These are phyloP conservation scores for Collybia nuda DNA, from an alignment of 768 basidiomycete genomes.

Conservation along the genomic window DNA sequence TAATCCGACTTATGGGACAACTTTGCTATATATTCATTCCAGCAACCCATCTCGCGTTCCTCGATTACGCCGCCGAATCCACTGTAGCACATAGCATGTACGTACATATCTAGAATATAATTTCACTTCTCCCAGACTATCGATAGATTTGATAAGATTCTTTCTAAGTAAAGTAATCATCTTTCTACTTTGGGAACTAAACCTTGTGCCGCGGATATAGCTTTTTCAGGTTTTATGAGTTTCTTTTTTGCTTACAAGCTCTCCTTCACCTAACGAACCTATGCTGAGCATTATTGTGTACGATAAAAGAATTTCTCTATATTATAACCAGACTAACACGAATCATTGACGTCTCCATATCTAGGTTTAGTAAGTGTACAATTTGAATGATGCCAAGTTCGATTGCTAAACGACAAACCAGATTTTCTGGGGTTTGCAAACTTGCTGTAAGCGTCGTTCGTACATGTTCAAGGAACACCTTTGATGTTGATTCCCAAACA, in stretches of 20 bases:
- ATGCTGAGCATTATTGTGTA: not conserved
- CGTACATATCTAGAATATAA: constrained; percentile 1
- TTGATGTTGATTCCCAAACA: not conserved
- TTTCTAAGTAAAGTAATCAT: not conserved
- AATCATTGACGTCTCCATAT: too few species aligned
- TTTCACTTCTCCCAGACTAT: not conserved
- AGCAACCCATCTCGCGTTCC: not conserved
- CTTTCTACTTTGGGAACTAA: not conserved
- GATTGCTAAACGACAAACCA: not conserved
- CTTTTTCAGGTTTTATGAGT: not conserved
- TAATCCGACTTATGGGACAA: not conserved
- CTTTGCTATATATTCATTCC: not conserved
- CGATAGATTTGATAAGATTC: not conserved
- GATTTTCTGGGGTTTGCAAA: constrained; percentile 9
- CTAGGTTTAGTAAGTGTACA: too few species aligned
- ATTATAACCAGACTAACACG: too few species aligned
- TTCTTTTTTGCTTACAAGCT: not conserved
- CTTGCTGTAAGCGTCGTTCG: constrained; percentile 9
- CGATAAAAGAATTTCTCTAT: not conserved
- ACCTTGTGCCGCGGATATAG: not conserved
- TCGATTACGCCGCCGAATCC: not conserved
- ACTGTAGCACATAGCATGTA: constrained; percentile 10
- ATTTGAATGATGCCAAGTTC: not conserved
- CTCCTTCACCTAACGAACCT: not conserved
- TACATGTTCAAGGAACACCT: not conserved